Evolutionary conservation across 768 basidiomycete species (phyloP).

Genomic region (Kwoniella pini): DNA sequence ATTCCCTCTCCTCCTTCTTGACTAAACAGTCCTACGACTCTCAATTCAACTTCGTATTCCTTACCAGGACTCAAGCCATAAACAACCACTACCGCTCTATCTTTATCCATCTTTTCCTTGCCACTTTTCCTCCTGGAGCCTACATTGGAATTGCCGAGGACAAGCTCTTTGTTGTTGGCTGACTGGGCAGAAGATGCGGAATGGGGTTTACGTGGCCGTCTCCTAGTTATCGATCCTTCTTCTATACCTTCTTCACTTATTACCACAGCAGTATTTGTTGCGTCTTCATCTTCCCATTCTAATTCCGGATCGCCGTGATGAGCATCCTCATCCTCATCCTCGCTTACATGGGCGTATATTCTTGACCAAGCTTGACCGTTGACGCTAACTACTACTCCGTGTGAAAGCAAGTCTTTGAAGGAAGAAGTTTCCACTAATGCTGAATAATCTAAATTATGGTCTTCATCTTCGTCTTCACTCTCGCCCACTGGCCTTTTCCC

Average conservation of each 20-base stretch:
- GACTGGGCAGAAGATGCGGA: constrained; percentile 27
- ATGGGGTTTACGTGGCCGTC: constrained; percentile 38
- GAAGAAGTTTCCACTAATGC: constrained; percentile 13
- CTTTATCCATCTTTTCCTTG: constrained; percentile 55
- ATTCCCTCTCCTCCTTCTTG: constrained; percentile 31
- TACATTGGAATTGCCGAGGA: not conserved
- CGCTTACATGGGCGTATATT: constrained; percentile 52
- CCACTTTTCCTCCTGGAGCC: constrained; percentile 11
- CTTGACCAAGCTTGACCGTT: constrained; percentile 53
- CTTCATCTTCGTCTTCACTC: constrained; percentile 7
- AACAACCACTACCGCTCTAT: constrained; percentile 87
- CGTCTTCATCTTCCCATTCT: constrained; percentile 21
- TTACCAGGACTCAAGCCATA: constrained; percentile 84
- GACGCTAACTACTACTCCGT: constrained; percentile 53
- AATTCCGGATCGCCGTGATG: not conserved
- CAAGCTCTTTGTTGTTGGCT: constrained; percentile 7
- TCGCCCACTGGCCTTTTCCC: not conserved
- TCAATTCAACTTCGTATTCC: constrained; percentile 86
- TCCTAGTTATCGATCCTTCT: constrained; percentile 26
- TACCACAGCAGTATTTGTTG: constrained; percentile 18
- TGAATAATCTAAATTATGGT: constrained; percentile 15
- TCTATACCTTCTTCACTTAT: constrained; percentile 28
- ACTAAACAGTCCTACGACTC: constrained; percentile 60
- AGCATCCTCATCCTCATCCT: constrained; percentile 22
- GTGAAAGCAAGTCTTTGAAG: constrained; percentile 52